Conservation (phyloP, 345 rosid species). For the Rhizophora mangle region DNA sequence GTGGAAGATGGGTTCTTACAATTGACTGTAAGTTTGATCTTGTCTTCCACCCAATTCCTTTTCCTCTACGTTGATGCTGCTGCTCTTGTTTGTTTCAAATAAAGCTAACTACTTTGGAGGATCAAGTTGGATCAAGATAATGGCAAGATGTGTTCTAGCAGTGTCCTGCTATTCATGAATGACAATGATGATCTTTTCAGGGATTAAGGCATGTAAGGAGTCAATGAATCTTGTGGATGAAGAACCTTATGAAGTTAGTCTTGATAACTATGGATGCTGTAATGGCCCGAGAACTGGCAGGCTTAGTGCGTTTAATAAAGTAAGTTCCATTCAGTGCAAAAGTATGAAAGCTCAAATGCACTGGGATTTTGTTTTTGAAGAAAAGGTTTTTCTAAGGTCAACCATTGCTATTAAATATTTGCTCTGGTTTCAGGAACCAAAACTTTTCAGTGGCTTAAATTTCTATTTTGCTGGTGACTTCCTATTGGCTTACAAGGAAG, state of each 20-base stretch:
- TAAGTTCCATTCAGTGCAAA: conserved; percentile 22
- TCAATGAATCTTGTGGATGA: conserved; percentile 46
- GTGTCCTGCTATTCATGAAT: background rate
- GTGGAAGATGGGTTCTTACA: conserved; percentile 77
- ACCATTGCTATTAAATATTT: background rate
- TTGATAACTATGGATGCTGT: conserved; percentile 65
- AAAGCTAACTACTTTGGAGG: background rate
- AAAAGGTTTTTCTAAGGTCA: background rate
- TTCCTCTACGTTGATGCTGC: background rate
- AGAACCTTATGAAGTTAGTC: conserved; percentile 65
- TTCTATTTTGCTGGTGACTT: conserved; percentile 67
- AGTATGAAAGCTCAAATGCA: background rate
- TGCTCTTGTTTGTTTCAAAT: background rate
- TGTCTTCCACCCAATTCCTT: background rate
- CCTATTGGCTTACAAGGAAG: conserved; percentile 51
- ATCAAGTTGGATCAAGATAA: background rate
- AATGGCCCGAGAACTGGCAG: conserved; percentile 76
- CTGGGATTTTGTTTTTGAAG: background rate
- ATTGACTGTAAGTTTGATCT: conserved; percentile 55
- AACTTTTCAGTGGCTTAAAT: conserved; percentile 59
- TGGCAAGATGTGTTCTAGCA: background rate
- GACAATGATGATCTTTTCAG: conserved; percentile 31
- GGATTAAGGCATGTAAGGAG: conserved; percentile 78
- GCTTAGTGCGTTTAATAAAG: conserved; percentile 52
- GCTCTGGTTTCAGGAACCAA: conserved; percentile 46